phyloP scores from a whole-genome alignment of 208 protist genomes.

The Acanthamoeba culbertsoni region DNA sequence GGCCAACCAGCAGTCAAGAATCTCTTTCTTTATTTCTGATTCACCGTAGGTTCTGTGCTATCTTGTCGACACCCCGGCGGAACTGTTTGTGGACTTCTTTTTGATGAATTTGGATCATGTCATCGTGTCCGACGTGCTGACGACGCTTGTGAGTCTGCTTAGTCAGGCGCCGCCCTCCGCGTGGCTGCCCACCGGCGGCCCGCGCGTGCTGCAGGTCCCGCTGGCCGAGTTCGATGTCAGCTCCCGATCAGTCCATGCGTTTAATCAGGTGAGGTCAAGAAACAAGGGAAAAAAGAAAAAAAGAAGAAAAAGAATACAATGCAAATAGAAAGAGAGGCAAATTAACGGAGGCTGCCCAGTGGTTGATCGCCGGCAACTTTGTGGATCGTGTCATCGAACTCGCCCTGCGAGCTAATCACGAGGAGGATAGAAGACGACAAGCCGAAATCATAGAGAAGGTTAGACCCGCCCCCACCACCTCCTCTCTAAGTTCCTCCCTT shows the following conservation, averaged over 20 bases:
- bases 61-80: background rate
- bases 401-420: background rate
- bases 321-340: too few relatives aligned
- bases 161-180: slow-evolving; percentile 15
- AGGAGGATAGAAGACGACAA: background rate
- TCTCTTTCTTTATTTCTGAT: background rate
- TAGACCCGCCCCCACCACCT: too few relatives aligned
- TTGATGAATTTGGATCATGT: background rate
- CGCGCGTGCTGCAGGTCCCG: background rate
- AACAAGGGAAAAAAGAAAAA: too few relatives aligned
- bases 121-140: slow-evolving; percentile 23
- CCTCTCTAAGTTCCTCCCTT: background rate
- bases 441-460: slow-evolving; percentile 15
- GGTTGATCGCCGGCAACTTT: slow-evolving; percentile 14
- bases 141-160: background rate
- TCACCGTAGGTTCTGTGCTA: slow-evolving; percentile 15
- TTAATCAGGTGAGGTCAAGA: background rate
- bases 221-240: slow-evolving; percentile 10
- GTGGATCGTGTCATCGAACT: background rate
- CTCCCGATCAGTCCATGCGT: background rate
- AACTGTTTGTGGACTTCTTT: slow-evolving; percentile 41
- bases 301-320: too few relatives aligned
- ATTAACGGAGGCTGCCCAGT: background rate
- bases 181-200: slow-evolving; percentile 26
- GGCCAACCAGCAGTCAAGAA: too few relatives aligned